phyloP scores from a whole-genome alignment of 1,284 basidiomycete genomes.

The Lentinula novae-zelandiae region DNA sequence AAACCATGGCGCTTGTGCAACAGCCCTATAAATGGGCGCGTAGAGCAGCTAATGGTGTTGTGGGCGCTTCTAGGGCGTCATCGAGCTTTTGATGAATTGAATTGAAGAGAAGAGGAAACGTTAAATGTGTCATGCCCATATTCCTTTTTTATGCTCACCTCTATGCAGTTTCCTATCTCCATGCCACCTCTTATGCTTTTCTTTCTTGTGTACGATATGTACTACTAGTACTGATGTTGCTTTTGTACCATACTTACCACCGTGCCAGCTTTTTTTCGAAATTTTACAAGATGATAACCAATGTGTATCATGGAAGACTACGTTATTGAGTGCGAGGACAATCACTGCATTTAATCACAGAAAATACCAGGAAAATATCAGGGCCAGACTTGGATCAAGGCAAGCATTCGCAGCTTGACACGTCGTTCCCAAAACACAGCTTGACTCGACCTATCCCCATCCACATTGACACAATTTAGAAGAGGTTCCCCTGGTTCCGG shows the following conservation, averaged over 20 bases:
- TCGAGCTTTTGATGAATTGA: too few species aligned
- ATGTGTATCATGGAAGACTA: too few species aligned
- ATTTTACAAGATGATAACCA: too few species aligned
- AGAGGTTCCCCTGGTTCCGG: background rate
- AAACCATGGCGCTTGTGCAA: background rate
- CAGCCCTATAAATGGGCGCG: background rate
- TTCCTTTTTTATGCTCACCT: background rate
- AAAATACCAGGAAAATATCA: background rate
- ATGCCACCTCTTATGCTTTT: background rate
- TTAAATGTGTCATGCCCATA: background rate
- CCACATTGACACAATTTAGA: conserved; percentile 13
- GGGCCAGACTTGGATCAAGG: too few species aligned
- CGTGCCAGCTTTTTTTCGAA: background rate
- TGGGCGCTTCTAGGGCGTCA: too few species aligned
- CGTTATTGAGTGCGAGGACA: too few species aligned
- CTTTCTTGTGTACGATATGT: background rate
- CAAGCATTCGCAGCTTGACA: conserved; percentile 5
- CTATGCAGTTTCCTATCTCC: background rate
- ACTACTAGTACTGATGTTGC: background rate
- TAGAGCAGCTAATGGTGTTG: background rate
- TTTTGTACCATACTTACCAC: background rate
- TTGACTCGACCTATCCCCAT: background rate
- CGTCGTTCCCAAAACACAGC: conserved; percentile 2
- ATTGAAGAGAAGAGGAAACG: too few species aligned
- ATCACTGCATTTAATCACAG: too few species aligned